Percentiles rank a stretch among this genome's conserved stretches.
phyloP scores from a whole-genome alignment of 2,329 filamentous ascomycete species.

The Colletotrichum sp. region DNA sequence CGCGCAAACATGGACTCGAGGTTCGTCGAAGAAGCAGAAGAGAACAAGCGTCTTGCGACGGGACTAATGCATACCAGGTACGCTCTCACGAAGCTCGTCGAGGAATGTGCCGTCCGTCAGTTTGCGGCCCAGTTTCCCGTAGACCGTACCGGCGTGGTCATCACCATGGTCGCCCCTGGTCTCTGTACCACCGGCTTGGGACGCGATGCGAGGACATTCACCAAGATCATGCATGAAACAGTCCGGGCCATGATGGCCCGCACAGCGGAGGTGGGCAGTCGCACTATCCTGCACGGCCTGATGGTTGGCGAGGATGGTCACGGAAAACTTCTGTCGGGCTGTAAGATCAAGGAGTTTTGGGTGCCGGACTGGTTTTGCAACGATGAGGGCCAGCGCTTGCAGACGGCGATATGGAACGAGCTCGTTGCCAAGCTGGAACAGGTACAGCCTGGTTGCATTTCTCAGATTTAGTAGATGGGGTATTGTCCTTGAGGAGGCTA shows the following conservation, averaged over 20 bases:
- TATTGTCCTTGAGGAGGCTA: not conserved
- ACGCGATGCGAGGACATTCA: not conserved
- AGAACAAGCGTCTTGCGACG: not conserved
- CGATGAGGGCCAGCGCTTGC: not conserved
- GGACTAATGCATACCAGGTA: slow-evolving; percentile 24
- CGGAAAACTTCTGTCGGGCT: slow-evolving; percentile 27
- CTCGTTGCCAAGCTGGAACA: not conserved
- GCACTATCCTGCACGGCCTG: slow-evolving; percentile 29
- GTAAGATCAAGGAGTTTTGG: slow-evolving; percentile 29
- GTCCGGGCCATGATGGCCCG: slow-evolving; percentile 14
- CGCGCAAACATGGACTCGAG: slow-evolving; percentile 3
- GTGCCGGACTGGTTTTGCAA: slow-evolving; percentile 5
- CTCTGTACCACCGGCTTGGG: slow-evolving; percentile 30
- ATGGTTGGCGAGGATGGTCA: slow-evolving; percentile 29
- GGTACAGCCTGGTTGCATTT: not conserved
- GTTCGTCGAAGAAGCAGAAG: not conserved
- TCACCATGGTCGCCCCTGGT: slow-evolving; percentile 36
- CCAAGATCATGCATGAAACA: not conserved
- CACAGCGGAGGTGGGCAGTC: slow-evolving; percentile 30
- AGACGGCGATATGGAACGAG: slow-evolving; percentile 5
- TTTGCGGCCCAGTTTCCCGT: slow-evolving; percentile 29
- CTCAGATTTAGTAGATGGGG: not conserved
- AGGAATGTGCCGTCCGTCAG: slow-evolving; percentile 28
- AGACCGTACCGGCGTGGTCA: slow-evolving; percentile 30
- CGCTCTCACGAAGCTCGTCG: slow-evolving; percentile 30